phyloP scores from a whole-genome alignment of 495 filamentous ascomycete species.

The Xylaria telfairii region DNA sequence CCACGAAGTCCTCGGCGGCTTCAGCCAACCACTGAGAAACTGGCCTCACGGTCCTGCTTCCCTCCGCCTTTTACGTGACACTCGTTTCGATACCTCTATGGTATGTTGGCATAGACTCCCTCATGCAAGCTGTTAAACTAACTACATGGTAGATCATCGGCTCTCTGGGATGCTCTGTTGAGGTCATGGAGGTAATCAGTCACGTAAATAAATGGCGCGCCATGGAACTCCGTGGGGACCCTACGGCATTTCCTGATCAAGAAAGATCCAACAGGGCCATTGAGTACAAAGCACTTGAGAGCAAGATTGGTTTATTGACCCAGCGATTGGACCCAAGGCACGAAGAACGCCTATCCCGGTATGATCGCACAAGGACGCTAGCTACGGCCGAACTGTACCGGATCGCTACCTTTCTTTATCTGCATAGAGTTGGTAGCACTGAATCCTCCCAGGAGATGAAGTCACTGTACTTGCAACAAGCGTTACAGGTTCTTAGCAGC shows the following conservation, averaged over 20 bases:
- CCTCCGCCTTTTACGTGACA: conserved; percentile 34
- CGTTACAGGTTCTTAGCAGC: conserved; percentile 31
- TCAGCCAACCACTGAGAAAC: conserved; percentile 39
- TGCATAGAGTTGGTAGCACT: conserved; percentile 36
- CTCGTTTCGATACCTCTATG: conserved; percentile 38
- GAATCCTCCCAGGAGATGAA: conserved; percentile 34
- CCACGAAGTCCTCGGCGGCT: conserved; percentile 43
- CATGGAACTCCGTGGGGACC: conserved; percentile 30
- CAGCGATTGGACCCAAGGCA: conserved; percentile 36
- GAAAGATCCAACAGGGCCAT: conserved; percentile 30
- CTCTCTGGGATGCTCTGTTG: conserved; percentile 44
- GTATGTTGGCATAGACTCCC: conserved; percentile 22
- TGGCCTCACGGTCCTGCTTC: conserved; percentile 35
- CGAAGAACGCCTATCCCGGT: conserved; percentile 26
- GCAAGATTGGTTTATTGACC: conserved; percentile 30
- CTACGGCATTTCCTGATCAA: conserved; percentile 22
- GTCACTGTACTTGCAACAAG: conserved; percentile 36
- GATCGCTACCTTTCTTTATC: conserved; percentile 41
- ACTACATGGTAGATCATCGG: conserved; percentile 40
- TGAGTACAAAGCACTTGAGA: conserved; percentile 34
- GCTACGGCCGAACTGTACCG: conserved; percentile 44
- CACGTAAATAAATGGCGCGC: conserved; percentile 39
- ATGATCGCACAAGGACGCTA: conserved; percentile 35
- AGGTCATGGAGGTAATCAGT: conserved; percentile 43
- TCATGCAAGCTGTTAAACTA: not conserved